Percentiles rank a stretch among this genome's conserved stretches.
These are phyloP conservation scores for Exophiala lecanii-corni DNA, from an alignment of 2,329 filamentous ascomycete species.

Conservation along the genomic window DNA sequence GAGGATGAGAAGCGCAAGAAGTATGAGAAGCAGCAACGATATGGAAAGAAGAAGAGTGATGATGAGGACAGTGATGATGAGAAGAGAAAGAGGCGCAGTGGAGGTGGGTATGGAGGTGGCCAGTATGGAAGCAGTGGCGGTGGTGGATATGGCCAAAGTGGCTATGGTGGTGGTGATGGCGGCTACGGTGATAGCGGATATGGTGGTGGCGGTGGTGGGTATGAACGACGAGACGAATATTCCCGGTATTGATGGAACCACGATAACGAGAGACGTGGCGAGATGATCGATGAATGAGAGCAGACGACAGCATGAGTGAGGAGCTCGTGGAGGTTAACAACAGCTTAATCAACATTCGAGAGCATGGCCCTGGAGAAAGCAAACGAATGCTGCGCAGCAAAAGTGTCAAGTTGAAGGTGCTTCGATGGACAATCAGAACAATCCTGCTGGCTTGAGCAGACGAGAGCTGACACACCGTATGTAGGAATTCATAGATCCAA, in stretches of 20 bases:
- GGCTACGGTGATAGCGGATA: background rate
- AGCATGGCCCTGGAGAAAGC: too few species aligned
- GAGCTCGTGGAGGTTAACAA: too few species aligned
- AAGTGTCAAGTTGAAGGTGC: too few species aligned
- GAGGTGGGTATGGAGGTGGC: background rate
- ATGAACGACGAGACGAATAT: background rate
- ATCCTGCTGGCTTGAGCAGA: too few species aligned
- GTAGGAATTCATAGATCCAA: too few species aligned
- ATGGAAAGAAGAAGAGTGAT: conserved; percentile 2
- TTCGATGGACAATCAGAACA: too few species aligned
- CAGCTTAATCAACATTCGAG: too few species aligned
- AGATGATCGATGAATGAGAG: too few species aligned
- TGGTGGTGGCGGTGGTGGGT: background rate
- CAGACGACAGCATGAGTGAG: too few species aligned
- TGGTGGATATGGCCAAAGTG: background rate
- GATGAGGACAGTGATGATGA: conserved; percentile 2
- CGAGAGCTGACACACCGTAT: too few species aligned
- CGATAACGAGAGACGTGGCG: too few species aligned
- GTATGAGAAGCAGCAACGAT: background rate
- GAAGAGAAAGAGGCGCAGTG: background rate
- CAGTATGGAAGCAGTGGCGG: background rate
- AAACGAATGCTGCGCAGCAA: too few species aligned
- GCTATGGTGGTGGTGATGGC: background rate
- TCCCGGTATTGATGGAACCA: conserved; percentile 1
- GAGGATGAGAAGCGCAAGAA: conserved; percentile 4